Conservation (phyloP, 306 rosid species). For the Dalbergia cultrata region DNA sequence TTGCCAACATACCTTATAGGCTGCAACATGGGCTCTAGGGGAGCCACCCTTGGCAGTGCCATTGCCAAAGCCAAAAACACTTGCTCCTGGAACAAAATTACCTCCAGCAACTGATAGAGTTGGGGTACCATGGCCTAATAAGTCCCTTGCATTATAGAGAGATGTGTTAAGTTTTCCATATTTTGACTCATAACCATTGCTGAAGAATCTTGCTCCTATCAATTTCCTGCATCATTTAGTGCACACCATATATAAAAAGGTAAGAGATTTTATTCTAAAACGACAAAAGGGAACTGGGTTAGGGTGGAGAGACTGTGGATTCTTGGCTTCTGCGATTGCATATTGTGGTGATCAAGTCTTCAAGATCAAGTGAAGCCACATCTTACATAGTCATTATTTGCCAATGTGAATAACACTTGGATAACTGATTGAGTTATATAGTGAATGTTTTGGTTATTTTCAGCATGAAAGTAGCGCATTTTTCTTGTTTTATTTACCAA, state of each 20-base stretch:
- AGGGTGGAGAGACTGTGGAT: background rate
- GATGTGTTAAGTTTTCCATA: constrained; percentile 41
- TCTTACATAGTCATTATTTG: background rate
- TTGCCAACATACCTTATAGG: background rate
- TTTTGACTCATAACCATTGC: constrained; percentile 55
- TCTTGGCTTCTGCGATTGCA: background rate
- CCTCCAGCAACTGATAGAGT: background rate
- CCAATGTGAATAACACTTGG: background rate
- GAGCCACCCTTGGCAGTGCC: background rate
- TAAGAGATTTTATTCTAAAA: constrained; percentile 1
- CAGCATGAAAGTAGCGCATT: background rate
- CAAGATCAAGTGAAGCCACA: background rate
- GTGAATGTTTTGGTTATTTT: background rate
- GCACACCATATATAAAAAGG: background rate
- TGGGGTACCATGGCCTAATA: background rate
- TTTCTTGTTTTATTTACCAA: no score
- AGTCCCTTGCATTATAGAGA: background rate
- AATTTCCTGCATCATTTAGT: constrained; percentile 55
- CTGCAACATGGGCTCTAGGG: background rate
- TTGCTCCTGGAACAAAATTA: background rate
- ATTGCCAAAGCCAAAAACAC: background rate
- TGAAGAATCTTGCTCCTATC: constrained; percentile 77
- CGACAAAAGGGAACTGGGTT: background rate
- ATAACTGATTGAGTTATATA: background rate
- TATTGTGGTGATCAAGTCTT: constrained; percentile 14